phyloP scores from a whole-genome alignment of 2,329 filamentous ascomycete species.

The Apiospora pterosperma region DNA sequence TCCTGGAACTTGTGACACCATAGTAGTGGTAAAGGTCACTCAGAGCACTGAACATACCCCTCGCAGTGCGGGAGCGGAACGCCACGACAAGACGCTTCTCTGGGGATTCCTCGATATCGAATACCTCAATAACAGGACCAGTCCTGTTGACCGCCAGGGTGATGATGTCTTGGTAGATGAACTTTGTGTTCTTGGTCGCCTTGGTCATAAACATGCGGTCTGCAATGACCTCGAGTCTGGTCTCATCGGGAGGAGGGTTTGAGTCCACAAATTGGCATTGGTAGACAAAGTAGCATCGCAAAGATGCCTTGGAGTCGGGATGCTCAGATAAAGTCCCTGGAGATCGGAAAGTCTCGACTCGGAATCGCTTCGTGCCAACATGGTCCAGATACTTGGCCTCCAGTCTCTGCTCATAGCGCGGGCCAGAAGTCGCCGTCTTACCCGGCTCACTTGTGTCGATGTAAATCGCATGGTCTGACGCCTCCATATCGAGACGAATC shows the following conservation, averaged over 20 bases:
- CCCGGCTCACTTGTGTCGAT: conserved; percentile 96
- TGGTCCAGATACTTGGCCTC: conserved; percentile 94
- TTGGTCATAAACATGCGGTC: conserved; percentile 95
- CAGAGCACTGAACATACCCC: conserved; percentile 90
- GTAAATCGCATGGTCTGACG: conserved; percentile 91
- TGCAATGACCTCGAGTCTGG: conserved; percentile 84
- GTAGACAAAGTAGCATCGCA: conserved; percentile 99
- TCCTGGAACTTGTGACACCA: conserved; percentile 89
- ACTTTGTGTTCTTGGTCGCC: conserved; percentile 91
- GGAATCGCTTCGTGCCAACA: conserved; percentile 72
- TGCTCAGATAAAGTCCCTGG: conserved; percentile 70
- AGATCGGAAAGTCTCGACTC: conserved; percentile 96
- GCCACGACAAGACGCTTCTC: conserved; percentile 95
- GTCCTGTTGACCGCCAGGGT: conserved; percentile 78
- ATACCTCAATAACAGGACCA: conserved; percentile 96
- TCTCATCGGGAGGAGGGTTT: conserved; percentile 73
- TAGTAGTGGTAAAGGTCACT: conserved; percentile 99
- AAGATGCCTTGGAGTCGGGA: conserved; percentile 69
- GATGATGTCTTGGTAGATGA: conserved; percentile 93
- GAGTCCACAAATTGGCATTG: conserved; percentile 85
- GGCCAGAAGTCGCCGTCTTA: conserved; percentile 69
- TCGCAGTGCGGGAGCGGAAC: conserved; percentile 88
- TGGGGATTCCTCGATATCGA: conserved; percentile 84
- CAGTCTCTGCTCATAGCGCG: conserved; percentile 90
- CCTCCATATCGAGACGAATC: conserved; percentile 94